A percentile compares a stretch with the other conserved stretches of the same genome.
Conservation (phyloP, 371 early-diverging fungal genomes). For the Furculomyces boomerangus region DNA sequence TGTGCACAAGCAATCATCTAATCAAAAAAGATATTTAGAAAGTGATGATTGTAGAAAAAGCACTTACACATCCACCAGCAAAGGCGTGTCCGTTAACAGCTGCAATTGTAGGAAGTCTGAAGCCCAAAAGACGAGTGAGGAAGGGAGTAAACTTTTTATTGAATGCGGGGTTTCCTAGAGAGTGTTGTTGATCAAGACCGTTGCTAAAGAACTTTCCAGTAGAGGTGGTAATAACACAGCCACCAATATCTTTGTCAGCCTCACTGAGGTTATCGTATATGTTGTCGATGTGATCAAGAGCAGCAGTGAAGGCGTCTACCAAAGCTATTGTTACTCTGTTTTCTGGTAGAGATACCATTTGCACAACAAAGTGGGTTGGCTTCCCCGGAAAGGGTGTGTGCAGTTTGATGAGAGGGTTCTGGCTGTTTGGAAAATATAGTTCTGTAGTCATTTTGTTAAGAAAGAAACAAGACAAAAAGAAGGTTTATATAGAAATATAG, state of each 20-base stretch:
- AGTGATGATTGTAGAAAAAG: not conserved
- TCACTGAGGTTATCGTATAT: slow-evolving; percentile 8
- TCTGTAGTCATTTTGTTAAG: not conserved
- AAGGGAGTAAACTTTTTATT: slow-evolving; percentile 29
- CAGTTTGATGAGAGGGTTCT: slow-evolving; percentile 9
- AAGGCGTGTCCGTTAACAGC: slow-evolving; percentile 72
- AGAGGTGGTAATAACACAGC: slow-evolving; percentile 39
- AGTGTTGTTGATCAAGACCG: slow-evolving; percentile 42
- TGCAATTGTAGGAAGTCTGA: slow-evolving; percentile 64
- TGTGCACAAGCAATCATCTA: slow-evolving; percentile 60
- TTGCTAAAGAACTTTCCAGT: slow-evolving; percentile 57
- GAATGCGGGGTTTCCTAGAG: slow-evolving; percentile 15
- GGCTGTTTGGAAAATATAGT: slow-evolving; percentile 1
- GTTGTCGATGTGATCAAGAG: slow-evolving; percentile 39
- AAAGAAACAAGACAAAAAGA: no score
- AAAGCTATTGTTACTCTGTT: slow-evolving; percentile 48
- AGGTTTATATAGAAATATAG: no score
- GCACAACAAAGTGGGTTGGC: slow-evolving; percentile 16
- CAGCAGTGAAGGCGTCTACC: slow-evolving; percentile 31
- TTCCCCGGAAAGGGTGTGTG: slow-evolving; percentile 13
- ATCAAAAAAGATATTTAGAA: not conserved
- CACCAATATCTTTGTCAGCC: slow-evolving; percentile 20
- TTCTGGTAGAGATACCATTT: slow-evolving; percentile 25
- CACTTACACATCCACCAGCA: slow-evolving; percentile 49
- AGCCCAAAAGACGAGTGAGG: slow-evolving; percentile 35